Conservation (phyloP, 108 stramenopile genomes). For the Chaetoceros muelleri region DNA sequence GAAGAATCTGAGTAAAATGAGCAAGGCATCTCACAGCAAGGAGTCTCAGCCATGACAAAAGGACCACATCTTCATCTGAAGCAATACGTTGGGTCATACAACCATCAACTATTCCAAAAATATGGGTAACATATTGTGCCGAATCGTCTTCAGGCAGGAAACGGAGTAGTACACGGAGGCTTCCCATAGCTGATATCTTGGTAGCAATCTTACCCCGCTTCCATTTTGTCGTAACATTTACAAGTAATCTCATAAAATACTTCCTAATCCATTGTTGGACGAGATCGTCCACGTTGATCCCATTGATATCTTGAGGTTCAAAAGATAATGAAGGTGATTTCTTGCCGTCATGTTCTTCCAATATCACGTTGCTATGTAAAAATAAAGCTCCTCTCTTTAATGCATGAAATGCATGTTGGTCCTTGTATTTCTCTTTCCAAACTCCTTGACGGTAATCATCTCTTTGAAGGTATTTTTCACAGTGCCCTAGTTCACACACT, state of each 20-base stretch:
- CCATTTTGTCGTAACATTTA: background rate
- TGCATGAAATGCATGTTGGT: background rate
- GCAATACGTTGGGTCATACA: background rate
- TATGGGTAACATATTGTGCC: conserved; percentile 63
- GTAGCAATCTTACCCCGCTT: background rate
- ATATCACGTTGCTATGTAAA: too few species aligned
- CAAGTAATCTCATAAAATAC: background rate
- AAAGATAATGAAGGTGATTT: too few species aligned
- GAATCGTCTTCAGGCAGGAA: conserved; percentile 42
- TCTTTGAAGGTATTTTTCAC: background rate
- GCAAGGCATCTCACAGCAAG: conserved; percentile 50
- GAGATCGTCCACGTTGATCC: too few species aligned
- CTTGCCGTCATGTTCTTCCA: too few species aligned
- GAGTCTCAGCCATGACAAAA: conserved; percentile 18
- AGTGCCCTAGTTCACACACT: background rate
- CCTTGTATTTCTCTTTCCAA: background rate
- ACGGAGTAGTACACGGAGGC: conserved; percentile 1
- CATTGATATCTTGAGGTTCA: too few species aligned
- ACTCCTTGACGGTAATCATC: background rate
- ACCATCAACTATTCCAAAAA: conserved; percentile 43
- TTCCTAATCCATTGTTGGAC: conserved; percentile 1
- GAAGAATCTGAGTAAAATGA: conserved; percentile 46
- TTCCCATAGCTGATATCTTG: background rate
- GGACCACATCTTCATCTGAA: conserved; percentile 4
- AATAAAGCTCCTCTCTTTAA: background rate